Percentiles rank a stretch among this genome's conserved stretches.
phyloP scores from a whole-genome alignment of 1,284 basidiomycete genomes.

The Rhodotorula sp. region DNA sequence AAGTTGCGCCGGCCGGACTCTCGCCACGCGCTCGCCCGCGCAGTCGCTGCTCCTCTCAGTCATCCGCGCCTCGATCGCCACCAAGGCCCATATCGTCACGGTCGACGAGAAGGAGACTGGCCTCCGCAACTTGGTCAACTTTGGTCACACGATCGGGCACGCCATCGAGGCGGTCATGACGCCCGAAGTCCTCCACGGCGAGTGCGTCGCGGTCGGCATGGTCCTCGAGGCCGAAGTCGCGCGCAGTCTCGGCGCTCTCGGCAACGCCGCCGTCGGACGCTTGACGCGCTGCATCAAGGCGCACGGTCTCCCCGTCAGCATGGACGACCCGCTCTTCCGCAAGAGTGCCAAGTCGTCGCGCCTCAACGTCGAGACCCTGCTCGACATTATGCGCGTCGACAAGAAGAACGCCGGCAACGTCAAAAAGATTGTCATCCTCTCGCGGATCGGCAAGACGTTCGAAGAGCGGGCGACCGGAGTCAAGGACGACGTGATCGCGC shows the following conservation, averaged over 20 bases:
- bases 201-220: slow-evolving; percentile 90
- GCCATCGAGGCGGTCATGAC: slow-evolving; percentile 92
- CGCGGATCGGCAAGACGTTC: slow-evolving; percentile 83
- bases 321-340: slow-evolving; percentile 71
- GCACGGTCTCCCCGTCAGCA: slow-evolving; percentile 78
- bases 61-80: slow-evolving; percentile 50
- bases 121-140: slow-evolving; percentile 93
- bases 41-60: slow-evolving; percentile 50
- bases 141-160: slow-evolving; percentile 93
- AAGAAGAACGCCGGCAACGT: slow-evolving; percentile 90
- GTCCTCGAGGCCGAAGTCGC: slow-evolving; percentile 89
- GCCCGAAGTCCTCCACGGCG: slow-evolving; percentile 85
- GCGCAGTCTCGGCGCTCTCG: slow-evolving; percentile 76
- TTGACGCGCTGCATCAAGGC: slow-evolving; percentile 77
- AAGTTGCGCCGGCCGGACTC: slow-evolving; percentile 61
- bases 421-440: slow-evolving; percentile 92
- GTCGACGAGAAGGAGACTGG: slow-evolving; percentile 93
- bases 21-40: slow-evolving; percentile 66
- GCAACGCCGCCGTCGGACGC: slow-evolving; percentile 84
- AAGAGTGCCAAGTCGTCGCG: slow-evolving; percentile 62
- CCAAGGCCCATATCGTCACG: slow-evolving; percentile 93
- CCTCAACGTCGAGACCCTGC: slow-evolving; percentile 74
- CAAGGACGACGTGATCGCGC: slow-evolving; percentile 72
- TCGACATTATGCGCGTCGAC: slow-evolving; percentile 90
- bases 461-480: slow-evolving; percentile 90